phyloP scores from a whole-genome alignment of 2,329 filamentous ascomycete species.

The Passalora sequoiae region DNA sequence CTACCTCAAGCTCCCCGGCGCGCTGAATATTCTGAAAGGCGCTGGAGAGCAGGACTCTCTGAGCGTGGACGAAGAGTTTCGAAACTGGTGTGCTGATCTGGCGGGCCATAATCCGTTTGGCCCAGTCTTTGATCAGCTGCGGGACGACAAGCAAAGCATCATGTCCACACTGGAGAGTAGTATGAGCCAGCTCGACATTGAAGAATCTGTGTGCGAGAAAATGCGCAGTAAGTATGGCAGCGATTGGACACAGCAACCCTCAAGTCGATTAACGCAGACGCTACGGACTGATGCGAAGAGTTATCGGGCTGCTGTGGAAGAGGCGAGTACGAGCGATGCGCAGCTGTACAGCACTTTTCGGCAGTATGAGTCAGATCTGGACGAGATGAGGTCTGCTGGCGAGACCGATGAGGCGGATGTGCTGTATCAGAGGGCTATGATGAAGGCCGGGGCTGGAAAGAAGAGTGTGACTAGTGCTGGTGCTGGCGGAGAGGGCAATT shows the following conservation, averaged over 20 bases:
- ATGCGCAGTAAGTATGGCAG: conserved; percentile 96
- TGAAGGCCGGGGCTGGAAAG: conserved; percentile 65
- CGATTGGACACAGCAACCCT: conserved; percentile 97
- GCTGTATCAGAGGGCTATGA: conserved; percentile 80
- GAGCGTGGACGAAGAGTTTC: conserved; percentile 82
- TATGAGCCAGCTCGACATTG: conserved; percentile 86
- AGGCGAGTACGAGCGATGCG: conserved; percentile 79
- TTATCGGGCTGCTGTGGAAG: conserved; percentile 82
- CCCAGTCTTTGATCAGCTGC: conserved; percentile 71
- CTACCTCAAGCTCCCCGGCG: conserved; percentile 74
- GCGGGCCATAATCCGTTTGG: conserved; percentile 76
- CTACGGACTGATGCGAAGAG: conserved; percentile 79
- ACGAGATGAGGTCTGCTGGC: conserved; percentile 88
- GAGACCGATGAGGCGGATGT: conserved; percentile 82
- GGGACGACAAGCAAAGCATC: conserved; percentile 71
- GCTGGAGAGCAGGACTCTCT: conserved; percentile 83
- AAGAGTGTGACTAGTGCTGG: conserved; percentile 55
- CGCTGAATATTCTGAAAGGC: conserved; percentile 85
- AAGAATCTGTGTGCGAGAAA: conserved; percentile 97
- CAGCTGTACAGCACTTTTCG: conserved; percentile 78
- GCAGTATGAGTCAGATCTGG: conserved; percentile 82
- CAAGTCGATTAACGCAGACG: conserved; percentile 80
- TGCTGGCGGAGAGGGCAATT: conserved; percentile 59
- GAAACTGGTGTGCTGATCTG: conserved; percentile 89
- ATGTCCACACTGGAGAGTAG: conserved; percentile 68